Evolutionary conservation across 2,329 filamentous ascomycete species (phyloP), one percentile per base, ranked within the genome.

Genomic region (Emergomyces pasteurianus): DNA sequence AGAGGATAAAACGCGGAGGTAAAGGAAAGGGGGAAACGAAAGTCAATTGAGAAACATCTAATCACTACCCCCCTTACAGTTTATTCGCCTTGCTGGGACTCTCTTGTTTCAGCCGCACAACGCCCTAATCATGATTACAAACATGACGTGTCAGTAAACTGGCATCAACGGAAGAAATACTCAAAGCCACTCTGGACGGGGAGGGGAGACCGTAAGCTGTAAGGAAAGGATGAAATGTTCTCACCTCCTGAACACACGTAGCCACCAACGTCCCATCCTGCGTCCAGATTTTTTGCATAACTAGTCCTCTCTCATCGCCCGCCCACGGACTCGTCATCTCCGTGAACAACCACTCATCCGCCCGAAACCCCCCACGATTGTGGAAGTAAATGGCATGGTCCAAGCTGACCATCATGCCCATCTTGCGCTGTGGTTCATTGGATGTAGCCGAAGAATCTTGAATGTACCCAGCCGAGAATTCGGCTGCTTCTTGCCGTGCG

Each of bases 381-480:
- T 81, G 79, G 68, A 81, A 81, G 65, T 79, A 80, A 52, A 81
- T 80, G 0, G 77, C 74, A 66, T 80, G 78, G 64, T 80, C 78
- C 31, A 81, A 69, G 46, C 74, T 77, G 60, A 80, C 78, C 75
- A 80, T 79, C 77, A 80, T 80, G 9, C 77, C 77, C 31, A 80
- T 71, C 60, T 75, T 67, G 61, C 71, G 70, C 26, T 71, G 67
- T 1, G 73, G 66, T 38, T 66, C 61, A 26, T 34, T 26, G 14
- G 34, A 21, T 2, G 16, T 40, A n/a, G 23, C 49, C 36, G 49
- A 23, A 34, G 58, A 53, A 62, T 26, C 40, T n/a, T 65, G 67
- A 12, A 65, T 59, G 34, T 57, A 55, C 10, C 65, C 66, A 6
- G 68, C 66, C 40, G 69, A 66, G 50, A 76, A 66, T n/a, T 78